A percentile compares a stretch with the other conserved stretches of the same genome.
Conservation (phyloP, 176 grass and related monocot genomes). For the Carex myosuroides region DNA sequence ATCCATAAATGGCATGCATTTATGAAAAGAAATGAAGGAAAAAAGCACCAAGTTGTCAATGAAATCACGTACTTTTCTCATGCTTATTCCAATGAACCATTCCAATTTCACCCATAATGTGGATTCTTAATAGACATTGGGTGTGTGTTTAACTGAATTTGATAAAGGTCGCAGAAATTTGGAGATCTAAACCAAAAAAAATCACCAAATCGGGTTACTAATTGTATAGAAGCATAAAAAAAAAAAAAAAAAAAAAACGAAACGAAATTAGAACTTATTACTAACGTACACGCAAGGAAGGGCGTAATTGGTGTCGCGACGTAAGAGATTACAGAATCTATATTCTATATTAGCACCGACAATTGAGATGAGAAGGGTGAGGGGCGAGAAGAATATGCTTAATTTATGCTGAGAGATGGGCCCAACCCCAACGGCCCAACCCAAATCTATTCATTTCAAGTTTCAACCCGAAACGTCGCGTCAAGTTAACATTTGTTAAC, state of each 20-base stretch:
- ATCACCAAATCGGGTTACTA: neutral
- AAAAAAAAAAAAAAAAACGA: neutral
- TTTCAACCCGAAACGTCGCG: neutral
- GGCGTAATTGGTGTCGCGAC: neutral
- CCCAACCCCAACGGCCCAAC: neutral
- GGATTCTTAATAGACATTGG: neutral
- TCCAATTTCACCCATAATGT: neutral
- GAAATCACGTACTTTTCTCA: neutral
- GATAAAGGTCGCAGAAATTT: neutral
- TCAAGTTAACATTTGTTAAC: neutral
- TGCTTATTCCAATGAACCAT: neutral
- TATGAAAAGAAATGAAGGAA: neutral
- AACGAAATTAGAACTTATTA: neutral
- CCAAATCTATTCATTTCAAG: no score
- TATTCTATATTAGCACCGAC: slow-evolving; percentile 11
- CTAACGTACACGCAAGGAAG: neutral
- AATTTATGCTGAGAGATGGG: neutral
- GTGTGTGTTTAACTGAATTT: neutral
- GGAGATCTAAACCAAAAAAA: neutral
- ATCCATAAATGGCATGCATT: neutral
- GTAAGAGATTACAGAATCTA: neutral
- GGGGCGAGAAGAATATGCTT: neutral
- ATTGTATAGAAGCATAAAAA: neutral
- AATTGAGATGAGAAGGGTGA: neutral
- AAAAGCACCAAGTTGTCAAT: neutral